These are phyloP conservation scores for Leccinum ponderosum DNA, from an alignment of 1,284 basidiomycete genomes.

Conservation along the genomic window DNA sequence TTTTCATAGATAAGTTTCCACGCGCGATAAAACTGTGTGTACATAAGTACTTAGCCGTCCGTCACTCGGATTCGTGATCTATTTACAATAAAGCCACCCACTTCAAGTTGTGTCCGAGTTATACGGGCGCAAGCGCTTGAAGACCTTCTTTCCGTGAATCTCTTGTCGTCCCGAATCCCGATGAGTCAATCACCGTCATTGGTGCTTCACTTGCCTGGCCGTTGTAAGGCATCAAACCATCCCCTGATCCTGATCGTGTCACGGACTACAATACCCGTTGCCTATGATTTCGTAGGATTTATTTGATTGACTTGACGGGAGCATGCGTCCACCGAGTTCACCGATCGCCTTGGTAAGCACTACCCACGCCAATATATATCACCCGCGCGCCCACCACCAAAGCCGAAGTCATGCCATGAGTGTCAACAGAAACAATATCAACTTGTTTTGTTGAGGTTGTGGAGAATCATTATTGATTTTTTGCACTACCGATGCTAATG, in stretches of 20 bases:
- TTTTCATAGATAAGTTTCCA: neutral
- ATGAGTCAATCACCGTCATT: neutral
- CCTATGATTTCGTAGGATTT: neutral
- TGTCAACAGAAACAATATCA: neutral
- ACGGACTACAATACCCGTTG: neutral
- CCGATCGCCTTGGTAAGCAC: neutral
- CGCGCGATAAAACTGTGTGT: neutral
- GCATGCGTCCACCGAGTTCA: neutral
- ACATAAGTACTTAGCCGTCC: neutral
- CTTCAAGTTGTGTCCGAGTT: neutral
- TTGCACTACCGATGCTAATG: too few relatives aligned
- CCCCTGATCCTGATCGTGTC: neutral
- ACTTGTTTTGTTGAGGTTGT: too few relatives aligned
- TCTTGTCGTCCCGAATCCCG: neutral
- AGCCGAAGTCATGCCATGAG: neutral
- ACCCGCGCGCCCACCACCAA: neutral
- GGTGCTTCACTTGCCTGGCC: neutral
- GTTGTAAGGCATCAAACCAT: neutral
- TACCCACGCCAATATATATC: neutral
- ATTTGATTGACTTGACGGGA: neutral
- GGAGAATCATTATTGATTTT: too few relatives aligned
- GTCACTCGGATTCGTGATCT: neutral
- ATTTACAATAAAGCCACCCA: neutral
- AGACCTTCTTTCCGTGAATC: neutral
- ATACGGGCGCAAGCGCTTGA: neutral